Evolutionary conservation across 331 rosid species (phyloP), one percentile per base, ranked within the genome.

Genomic region (Acacia concinna): DNA sequence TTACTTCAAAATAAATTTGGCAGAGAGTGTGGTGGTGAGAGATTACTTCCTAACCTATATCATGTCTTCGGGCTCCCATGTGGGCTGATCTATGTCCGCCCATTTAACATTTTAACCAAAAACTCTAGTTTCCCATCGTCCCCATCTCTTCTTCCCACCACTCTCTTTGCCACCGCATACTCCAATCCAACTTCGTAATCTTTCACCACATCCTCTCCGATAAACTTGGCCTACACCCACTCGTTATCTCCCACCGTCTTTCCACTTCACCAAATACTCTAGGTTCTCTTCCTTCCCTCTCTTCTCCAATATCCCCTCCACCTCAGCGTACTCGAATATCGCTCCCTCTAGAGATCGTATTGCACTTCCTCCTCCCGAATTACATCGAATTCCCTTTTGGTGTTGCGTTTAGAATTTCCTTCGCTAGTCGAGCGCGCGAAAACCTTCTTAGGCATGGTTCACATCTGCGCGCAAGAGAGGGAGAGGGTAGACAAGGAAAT

Each of bases 41-140:
- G n/a, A n/a, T n/a, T n/a, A n/a, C n/a, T n/a, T n/a, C n/a, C n/a
- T n/a, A n/a, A n/a, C n/a, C n/a, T n/a, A n/a, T n/a, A n/a, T n/a
- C n/a, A n/a, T 95, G 34, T 82, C 91, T 82, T 81, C 79, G 9
- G 97, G 97, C 87, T 94, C 98, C 98, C 98, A 94, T 4, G 96
- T 94, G 82, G 93, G 94, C 28, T 94, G 97, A 0, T 89, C 93
- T 32, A 84, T 73, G 60, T 95, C 98, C 75, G 84, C 87, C 97
- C 98, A 95, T 77, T 90, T 94, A n/a, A n/a, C n/a, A n/a, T n/a
- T n/a, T n/a, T n/a, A 2, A 94, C 92, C 84, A 94, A 74, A 27
- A 80, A 85, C 84, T 94, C 97, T 3, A 37, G 78, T 34, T 79
- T 84, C 35, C 91, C 91, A 0, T 93, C 97, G 25, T 92, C 97